phyloP scores from a whole-genome alignment of 805 yeast genomes.

The Candida germanica region DNA sequence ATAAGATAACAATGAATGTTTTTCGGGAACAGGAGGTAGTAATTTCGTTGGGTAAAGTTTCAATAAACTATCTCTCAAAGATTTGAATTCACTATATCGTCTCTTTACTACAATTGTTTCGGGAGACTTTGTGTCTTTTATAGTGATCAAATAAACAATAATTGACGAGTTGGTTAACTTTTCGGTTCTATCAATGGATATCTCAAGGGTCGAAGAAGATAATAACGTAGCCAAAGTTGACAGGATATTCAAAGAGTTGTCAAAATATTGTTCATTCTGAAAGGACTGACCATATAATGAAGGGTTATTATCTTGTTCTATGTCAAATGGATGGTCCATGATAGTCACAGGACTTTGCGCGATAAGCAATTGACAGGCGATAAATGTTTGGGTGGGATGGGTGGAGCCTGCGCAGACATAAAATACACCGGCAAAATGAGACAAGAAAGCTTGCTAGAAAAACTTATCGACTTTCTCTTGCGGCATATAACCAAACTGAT shows the following conservation, averaged over 20 bases:
- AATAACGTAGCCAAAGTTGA: slow-evolving; percentile 25
- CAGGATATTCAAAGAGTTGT: slow-evolving; percentile 28
- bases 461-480: no score
- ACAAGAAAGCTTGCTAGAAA: no score
- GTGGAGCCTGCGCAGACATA: no score
- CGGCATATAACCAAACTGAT: no score
- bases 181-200: slow-evolving; percentile 35
- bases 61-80: slow-evolving; percentile 35
- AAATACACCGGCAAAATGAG: no score
- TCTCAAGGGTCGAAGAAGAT: slow-evolving; percentile 17
- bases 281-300: slow-evolving; percentile 34
- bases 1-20: slow-evolving; percentile 45
- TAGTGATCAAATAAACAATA: slow-evolving; percentile 36
- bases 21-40: slow-evolving; percentile 45
- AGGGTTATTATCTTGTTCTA: slow-evolving; percentile 46
- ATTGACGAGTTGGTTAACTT: slow-evolving; percentile 32
- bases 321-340: slow-evolving; percentile 24
- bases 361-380: slow-evolving; percentile 1
- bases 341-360: neutral
- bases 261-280: slow-evolving; percentile 21
- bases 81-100: slow-evolving; percentile 43
- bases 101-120: slow-evolving; percentile 33
- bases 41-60: slow-evolving; percentile 39
- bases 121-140: slow-evolving; percentile 6
- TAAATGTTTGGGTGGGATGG: no score